Conservation (phyloP, 371 early-diverging fungal species). For the Quaeritorhiza haematococci region DNA sequence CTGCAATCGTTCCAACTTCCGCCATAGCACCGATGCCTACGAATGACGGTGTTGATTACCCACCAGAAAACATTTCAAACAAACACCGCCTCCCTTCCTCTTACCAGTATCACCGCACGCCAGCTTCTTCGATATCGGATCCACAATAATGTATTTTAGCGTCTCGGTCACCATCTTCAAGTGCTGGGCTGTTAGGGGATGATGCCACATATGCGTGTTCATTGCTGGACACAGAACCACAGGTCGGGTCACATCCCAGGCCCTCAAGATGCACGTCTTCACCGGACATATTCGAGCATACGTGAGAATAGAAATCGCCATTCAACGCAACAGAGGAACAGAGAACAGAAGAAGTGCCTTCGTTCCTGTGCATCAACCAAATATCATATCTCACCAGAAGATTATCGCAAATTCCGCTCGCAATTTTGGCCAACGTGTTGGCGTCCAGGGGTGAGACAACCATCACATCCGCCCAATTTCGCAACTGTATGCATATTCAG, state of each 20-base stretch:
- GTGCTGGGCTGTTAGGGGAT: conserved; percentile 81
- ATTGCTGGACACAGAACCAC: conserved; percentile 88
- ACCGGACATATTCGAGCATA: background rate
- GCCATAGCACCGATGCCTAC: conserved; percentile 42
- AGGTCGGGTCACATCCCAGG: conserved; percentile 75
- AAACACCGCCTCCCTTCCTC: background rate
- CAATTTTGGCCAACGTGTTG: conserved; percentile 88
- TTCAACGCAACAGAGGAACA: no score
- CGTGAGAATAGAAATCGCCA: conserved; percentile 1
- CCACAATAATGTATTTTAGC: conserved; percentile 60
- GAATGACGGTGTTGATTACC: background rate
- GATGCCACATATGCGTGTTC: conserved; percentile 96
- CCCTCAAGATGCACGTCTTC: conserved; percentile 85
- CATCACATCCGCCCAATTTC: conserved; percentile 92
- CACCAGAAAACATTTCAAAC: background rate
- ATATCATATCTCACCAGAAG: conserved; percentile 77
- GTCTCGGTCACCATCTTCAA: conserved; percentile 55
- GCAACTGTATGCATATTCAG: conserved; percentile 67
- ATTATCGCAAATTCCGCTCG: conserved; percentile 91
- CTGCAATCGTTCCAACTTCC: conserved; percentile 28
- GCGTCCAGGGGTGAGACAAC: conserved; percentile 91
- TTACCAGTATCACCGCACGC: conserved; percentile 91
- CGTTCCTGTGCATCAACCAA: no score
- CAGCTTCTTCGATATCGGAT: conserved; percentile 77
- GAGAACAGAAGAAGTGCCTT: background rate